A percentile compares a stretch with the other conserved stretches of the same genome.
phyloP scores from a whole-genome alignment of 805 yeast species.

The Lachancea sp. region DNA sequence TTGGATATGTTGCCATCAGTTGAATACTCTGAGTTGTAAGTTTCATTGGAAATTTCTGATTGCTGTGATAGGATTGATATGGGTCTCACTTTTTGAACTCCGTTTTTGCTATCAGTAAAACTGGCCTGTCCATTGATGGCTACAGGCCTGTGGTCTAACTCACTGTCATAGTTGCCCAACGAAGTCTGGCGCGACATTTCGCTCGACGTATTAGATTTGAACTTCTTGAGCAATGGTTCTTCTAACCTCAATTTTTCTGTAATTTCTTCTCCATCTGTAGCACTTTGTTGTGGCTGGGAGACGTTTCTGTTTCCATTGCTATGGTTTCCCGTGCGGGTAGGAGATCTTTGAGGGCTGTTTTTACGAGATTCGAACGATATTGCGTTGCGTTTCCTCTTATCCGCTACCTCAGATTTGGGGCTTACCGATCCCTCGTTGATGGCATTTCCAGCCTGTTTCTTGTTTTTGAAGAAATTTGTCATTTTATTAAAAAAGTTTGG shows the following conservation, averaged over 20 bases:
- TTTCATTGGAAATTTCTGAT: constrained; percentile 41
- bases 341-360: constrained; percentile 7
- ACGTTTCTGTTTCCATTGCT: background rate
- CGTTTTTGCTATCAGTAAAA: constrained; percentile 12
- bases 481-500: constrained; percentile 10
- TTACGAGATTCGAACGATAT: constrained; percentile 9
- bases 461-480: constrained; percentile 10
- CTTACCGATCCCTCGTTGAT: background rate
- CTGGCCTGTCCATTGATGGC: background rate
- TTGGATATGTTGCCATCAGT: constrained; percentile 31
- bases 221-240: constrained; percentile 19
- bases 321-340: background rate
- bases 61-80: constrained; percentile 47
- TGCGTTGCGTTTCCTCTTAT: constrained; percentile 11
- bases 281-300: background rate
- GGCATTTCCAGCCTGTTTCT: constrained; percentile 3
- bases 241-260: background rate
- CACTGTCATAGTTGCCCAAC: constrained; percentile 23
- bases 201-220: constrained; percentile 25
- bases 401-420: background rate
- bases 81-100: constrained; percentile 35
- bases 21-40: constrained; percentile 47
- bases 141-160: constrained; percentile 9
- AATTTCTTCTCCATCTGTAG: background rate
- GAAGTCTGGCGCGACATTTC: constrained; percentile 31